phyloP scores from a whole-genome alignment of 371 early-diverging fungal species.

The Capillidium heterosporum region DNA sequence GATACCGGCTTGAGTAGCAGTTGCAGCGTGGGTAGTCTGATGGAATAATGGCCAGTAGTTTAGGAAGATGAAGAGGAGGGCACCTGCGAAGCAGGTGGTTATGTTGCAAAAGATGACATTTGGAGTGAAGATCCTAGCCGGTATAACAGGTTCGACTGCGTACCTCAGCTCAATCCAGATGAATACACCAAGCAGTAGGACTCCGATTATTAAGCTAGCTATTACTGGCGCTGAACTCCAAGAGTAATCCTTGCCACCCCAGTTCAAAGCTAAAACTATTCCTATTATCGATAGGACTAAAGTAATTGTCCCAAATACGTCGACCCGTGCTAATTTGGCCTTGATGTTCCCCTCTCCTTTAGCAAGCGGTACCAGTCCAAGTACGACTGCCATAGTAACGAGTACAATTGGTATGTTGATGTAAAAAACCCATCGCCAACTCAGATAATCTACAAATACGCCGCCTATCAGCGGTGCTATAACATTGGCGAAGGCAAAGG shows the following conservation, averaged over 20 bases:
- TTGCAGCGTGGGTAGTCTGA: slow-evolving; percentile 17
- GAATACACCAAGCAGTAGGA: slow-evolving; percentile 18
- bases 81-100: slow-evolving; percentile 34
- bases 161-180: slow-evolving; percentile 22
- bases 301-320: slow-evolving; percentile 27
- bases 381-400: slow-evolving; percentile 18
- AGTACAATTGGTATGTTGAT: slow-evolving; percentile 55
- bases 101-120: slow-evolving; percentile 22
- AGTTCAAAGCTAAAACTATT: slow-evolving; percentile 26
- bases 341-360: slow-evolving; percentile 13
- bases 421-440: slow-evolving; percentile 48
- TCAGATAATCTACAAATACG: slow-evolving; percentile 32
- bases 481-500: slow-evolving; percentile 36
- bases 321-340: slow-evolving; percentile 40
- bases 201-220: slow-evolving; percentile 22
- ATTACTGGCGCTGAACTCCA: slow-evolving; percentile 29
- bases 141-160: slow-evolving; percentile 32
- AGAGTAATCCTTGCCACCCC: slow-evolving; percentile 18
- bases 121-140: slow-evolving; percentile 19
- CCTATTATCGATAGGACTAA: slow-evolving; percentile 18
- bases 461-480: slow-evolving; percentile 58
- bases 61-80: slow-evolving; percentile 40
- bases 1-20: slow-evolving; percentile 26
- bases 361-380: slow-evolving; percentile 19
- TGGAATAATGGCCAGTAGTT: slow-evolving; percentile 47